Base-by-base conservation (phyloP, 1,139 yeast species). In the Blastobotrys elegans region DNA sequence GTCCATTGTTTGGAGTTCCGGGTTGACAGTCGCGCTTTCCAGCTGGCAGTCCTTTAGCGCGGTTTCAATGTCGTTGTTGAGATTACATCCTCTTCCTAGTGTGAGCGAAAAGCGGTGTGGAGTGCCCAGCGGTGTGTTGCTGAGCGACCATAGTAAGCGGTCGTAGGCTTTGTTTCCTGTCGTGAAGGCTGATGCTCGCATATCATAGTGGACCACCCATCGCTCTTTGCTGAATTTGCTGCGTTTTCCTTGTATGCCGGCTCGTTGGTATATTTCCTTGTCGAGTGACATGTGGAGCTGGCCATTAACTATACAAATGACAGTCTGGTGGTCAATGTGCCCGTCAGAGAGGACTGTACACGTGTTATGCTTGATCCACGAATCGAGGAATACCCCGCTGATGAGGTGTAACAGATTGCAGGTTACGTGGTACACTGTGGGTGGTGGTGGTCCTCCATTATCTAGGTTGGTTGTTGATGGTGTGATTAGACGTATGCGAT, bases 71-170 rank as follows among this genome's bases (percentile, higher is more conserved):
- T 34, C 35, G 18, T 38, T 31, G 20, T 44, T 34, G 32, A 44
- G 20, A 22, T 14, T 20, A 20, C 22, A 33, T 3, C 47, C 47
- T 8, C 32, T 18, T 3, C 40, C 44, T 4, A 47, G 16, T 2
- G 17, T 24, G 6, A 47, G 17, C 5, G 36, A 14, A 24, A 36
- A 48, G 3, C 17, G 24, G 6, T 40, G 31, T 13, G 11, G 16
- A 8, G 29, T 31, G 2, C 49, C 51, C 10, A 45, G 41, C 5
- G 35, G 31, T 10, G 61, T 60, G 42, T 69, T 67, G 7, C 66
- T 61, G 3, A 63, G 56, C 27, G 68, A 70, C 75, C 76, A 72
- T n/a, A 62, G 18, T 26, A 72, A 52, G 34, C 75, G 59, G 4
- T 63, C 59, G 45, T 56, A 60, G 36, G 60, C 57, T 32, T 59